Evolutionary conservation across 176 grass and related monocot species (phyloP).

Genomic region (Rhynchospora pubera): DNA sequence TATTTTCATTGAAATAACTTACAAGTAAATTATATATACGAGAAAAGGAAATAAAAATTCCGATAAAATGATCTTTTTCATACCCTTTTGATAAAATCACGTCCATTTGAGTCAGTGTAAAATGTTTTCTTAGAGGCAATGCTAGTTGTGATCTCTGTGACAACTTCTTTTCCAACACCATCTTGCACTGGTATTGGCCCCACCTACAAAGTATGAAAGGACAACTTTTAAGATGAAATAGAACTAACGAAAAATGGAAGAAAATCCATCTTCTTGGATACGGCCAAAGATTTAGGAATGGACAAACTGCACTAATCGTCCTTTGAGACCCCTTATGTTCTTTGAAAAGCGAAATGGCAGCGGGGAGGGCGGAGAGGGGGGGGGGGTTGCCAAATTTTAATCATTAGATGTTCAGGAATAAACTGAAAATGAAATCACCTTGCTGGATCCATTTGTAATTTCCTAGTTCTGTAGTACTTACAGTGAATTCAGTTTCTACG

Average conservation of each 20-base stretch:
- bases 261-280: background rate
- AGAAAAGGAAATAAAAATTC: background rate
- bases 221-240: background rate
- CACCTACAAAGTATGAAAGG: conserved; percentile 43
- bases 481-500: conserved; percentile 82
- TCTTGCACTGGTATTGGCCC: conserved; percentile 77
- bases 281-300: background rate
- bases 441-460: conserved; percentile 1
- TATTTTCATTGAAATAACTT: background rate
- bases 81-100: conserved; percentile 97
- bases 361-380: too few species aligned
- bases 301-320: conserved; percentile 1
- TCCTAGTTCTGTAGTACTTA: conserved; percentile 34
- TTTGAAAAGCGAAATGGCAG: background rate
- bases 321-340: background rate
- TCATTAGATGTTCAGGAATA: background rate
- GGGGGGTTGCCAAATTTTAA: background rate
- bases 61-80: background rate
- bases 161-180: conserved; percentile 83
- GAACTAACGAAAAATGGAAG: background rate
- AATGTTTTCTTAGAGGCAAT: conserved; percentile 84
- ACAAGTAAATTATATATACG: background rate
- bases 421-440: background rate
- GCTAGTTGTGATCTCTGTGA: conserved; percentile 63
- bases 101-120: conserved; percentile 87